Percentiles rank a stretch among this genome's conserved stretches.
Evolutionary conservation across 148 eudicot genomes (phyloP).

Genomic region (Drosera capensis): DNA sequence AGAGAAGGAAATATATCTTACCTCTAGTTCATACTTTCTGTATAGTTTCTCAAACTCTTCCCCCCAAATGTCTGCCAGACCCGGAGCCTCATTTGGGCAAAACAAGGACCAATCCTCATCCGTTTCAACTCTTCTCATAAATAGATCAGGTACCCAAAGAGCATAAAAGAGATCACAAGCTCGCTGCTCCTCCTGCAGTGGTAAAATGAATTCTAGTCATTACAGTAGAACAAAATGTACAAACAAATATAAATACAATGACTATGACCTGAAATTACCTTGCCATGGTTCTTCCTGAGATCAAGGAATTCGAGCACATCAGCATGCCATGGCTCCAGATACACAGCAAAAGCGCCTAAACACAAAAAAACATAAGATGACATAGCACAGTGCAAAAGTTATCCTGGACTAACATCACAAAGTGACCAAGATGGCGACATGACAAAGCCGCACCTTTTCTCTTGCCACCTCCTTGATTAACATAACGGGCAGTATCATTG

Average conservation of each 20-base stretch:
- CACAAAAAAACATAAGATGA: not conserved
- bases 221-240: not conserved
- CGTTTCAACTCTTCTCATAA: constrained; percentile 76
- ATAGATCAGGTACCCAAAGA: constrained; percentile 95
- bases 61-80: constrained; percentile 93
- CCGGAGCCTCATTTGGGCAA: constrained; percentile 90
- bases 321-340: constrained; percentile 98
- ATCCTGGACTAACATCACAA: too few species aligned
- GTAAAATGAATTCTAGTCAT: too few species aligned
- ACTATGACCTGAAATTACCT: constrained; percentile 24
- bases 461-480: constrained; percentile 98
- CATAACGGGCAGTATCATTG: constrained; percentile 97
- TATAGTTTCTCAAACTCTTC: constrained; percentile 64
- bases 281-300: constrained; percentile 94
- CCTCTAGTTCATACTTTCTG: constrained; percentile 63
- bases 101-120: constrained; percentile 76
- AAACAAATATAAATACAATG: not conserved
- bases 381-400: too few species aligned
- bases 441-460: constrained; percentile 32
- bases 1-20: constrained; percentile 11
- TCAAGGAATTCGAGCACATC: constrained; percentile 82
- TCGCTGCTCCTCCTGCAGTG: constrained; percentile 92
- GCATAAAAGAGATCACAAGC: constrained; percentile 91
- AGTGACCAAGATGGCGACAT: not conserved
- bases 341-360: constrained; percentile 79